Percentiles rank a stretch among this genome's conserved stretches.
phyloP scores from a whole-genome alignment of 75 land plant species.

The Pinus albicaulis region DNA sequence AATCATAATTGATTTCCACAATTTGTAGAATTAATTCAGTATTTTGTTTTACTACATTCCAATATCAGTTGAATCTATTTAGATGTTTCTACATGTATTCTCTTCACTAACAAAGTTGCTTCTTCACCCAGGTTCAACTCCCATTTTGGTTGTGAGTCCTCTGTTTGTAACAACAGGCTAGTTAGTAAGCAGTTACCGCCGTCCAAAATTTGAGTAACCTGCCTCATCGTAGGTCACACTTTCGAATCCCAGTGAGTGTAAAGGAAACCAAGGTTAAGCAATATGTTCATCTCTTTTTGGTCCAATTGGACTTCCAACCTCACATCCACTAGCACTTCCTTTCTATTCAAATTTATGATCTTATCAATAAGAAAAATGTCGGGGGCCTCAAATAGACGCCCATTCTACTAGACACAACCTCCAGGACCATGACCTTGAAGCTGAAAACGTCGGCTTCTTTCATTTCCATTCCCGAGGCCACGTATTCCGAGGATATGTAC shows the following conservation, averaged over 20 bases:
- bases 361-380: not conserved
- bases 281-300: slow-evolving; percentile 24
- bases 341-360: not conserved
- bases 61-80: too few relatives aligned
- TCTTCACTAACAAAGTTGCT: slow-evolving; percentile 24
- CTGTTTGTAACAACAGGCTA: not conserved
- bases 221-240: slow-evolving; percentile 53
- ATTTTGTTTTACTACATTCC: too few relatives aligned
- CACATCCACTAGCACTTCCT: not conserved
- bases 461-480: too few relatives aligned
- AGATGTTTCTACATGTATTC: slow-evolving; percentile 68
- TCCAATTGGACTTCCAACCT: slow-evolving; percentile 35
- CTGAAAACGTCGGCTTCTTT: too few relatives aligned
- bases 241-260: slow-evolving; percentile 38
- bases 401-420: slow-evolving; percentile 4
- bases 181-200: slow-evolving; percentile 39
- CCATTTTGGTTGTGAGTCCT: slow-evolving; percentile 37
- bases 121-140: slow-evolving; percentile 22
- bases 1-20: too few relatives aligned
- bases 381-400: not conserved
- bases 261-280: slow-evolving; percentile 39
- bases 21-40: too few relatives aligned
- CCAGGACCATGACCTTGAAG: slow-evolving; percentile 3
- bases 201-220: slow-evolving; percentile 42
- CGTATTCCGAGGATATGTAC: too few relatives aligned